Conservation (phyloP, 169 alveolate genomes). For the Plasmodium gonderi region DNA sequence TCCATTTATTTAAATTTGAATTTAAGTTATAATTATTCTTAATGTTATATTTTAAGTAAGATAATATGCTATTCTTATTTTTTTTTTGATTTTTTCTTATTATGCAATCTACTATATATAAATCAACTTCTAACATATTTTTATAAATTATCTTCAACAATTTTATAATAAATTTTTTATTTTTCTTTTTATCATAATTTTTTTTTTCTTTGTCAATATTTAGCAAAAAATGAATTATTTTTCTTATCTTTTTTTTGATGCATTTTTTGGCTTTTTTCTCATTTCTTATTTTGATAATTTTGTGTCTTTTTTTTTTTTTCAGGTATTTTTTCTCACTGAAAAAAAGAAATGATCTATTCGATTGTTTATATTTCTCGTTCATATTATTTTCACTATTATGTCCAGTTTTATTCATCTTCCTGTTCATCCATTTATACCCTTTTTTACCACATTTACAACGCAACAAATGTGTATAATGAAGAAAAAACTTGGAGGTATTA, state of each 20-base stretch:
- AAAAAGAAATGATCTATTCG: not conserved
- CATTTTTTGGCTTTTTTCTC: slow-evolving; percentile 9
- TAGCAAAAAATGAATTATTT: slow-evolving; percentile 20
- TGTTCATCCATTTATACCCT: too few relatives aligned
- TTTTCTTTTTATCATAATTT: slow-evolving; percentile 22
- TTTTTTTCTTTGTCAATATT: slow-evolving; percentile 19
- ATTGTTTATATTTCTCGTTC: not conserved
- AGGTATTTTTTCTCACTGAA: not conserved
- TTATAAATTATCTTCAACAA: slow-evolving; percentile 44
- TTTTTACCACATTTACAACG: too few relatives aligned
- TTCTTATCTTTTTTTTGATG: slow-evolving; percentile 5
- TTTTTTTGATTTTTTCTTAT: slow-evolving; percentile 14
- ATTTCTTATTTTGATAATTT: not conserved
- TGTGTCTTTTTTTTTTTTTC: not conserved
- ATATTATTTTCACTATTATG: not conserved
- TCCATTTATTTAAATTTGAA: slow-evolving; percentile 48
- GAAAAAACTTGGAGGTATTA: too few relatives aligned
- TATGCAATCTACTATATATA: slow-evolving; percentile 63
- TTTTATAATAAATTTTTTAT: slow-evolving; percentile 48
- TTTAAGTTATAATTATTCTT: slow-evolving; percentile 54
- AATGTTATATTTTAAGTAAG: slow-evolving; percentile 52
- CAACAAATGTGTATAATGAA: too few relatives aligned
- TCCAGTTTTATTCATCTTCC: not conserved
- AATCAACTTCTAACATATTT: slow-evolving; percentile 48
- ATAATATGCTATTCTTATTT: not conserved